Base-by-base conservation (phyloP, 1,139 yeast species). In the Lodderomyces parapsilosis region DNA sequence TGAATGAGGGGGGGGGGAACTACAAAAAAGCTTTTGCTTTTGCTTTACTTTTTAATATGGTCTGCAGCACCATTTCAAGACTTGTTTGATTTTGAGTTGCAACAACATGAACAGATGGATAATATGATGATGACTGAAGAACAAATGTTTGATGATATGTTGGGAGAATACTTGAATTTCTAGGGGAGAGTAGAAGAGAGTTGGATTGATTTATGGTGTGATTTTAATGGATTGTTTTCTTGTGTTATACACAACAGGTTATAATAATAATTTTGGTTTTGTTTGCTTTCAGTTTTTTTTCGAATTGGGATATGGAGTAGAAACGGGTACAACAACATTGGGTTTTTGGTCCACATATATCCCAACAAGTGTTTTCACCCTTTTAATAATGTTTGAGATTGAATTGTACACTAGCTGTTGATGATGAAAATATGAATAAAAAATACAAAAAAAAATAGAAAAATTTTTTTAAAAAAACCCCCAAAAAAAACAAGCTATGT, bases 51-150 rank as follows among this genome's bases (percentile, higher is more conserved):
- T 25, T 36, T 15, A 11, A 36, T 46, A 48, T 57, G 73, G 73
- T 67, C 71, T 53, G 73, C 73, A 66, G 73, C 72, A 65, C 72
- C 73, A 65, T 56, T 61, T 49, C 62, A 62, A 47, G 68, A 59
- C 41, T 54, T 56, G 45, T 45, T 58, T 47, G 25, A 18, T 25
- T 38, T 31, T 24, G 22, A 32, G 33, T 17, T 31, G 19, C 41
- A 39, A 31, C 35, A 38, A 19, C 35, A 45, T 43, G 36, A 44
- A 49, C 24, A 34, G 18, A 30, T 30, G 33, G 33, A 30, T n/a
- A n/a, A n/a, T n/a, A n/a, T n/a, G 33, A 4, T 30, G 33, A 30
- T 15, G 4, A 6, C 33, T 15, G 19, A 30, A 19, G 33, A 13
- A 15, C 33, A 30, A 30, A 30, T 30, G 33, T 30, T 30, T 30